A percentile compares a stretch with the other conserved stretches of the same genome.
These are phyloP conservation scores for Raphanus hybrid DNA, from an alignment of 441 rosid genomes.

Conservation along the genomic window DNA sequence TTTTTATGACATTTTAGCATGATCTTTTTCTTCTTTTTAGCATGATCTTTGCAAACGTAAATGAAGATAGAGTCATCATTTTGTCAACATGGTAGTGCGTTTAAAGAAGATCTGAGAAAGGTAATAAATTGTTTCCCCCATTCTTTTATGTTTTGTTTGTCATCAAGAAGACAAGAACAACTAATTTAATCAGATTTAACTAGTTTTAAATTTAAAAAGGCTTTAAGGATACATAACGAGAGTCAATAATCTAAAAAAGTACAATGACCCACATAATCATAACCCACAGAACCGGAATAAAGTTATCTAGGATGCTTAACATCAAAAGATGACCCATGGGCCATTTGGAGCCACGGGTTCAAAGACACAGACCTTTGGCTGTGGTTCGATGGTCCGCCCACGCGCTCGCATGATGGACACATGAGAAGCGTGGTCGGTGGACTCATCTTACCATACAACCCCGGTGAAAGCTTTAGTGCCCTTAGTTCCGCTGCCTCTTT, in stretches of 20 bases:
- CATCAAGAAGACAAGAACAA: slow-evolving; percentile 23
- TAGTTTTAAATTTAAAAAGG: background rate
- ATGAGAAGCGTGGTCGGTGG: slow-evolving; percentile 94
- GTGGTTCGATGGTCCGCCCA: slow-evolving; percentile 40
- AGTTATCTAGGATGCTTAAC: slow-evolving; percentile 35
- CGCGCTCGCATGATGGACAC: slow-evolving; percentile 95
- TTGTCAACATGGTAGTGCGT: background rate
- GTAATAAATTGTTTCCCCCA: background rate
- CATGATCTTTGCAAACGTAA: background rate
- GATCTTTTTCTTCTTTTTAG: background rate
- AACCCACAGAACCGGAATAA: slow-evolving; percentile 13
- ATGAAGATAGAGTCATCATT: slow-evolving; percentile 3
- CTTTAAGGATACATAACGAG: slow-evolving; percentile 29
- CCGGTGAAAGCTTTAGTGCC: slow-evolving; percentile 89
- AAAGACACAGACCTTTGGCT: slow-evolving; percentile 30
- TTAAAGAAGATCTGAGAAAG: background rate
- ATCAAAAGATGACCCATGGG: slow-evolving; percentile 39
- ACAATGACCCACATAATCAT: slow-evolving; percentile 41
- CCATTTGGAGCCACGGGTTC: slow-evolving; percentile 42
- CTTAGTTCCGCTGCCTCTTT: slow-evolving; percentile 89
- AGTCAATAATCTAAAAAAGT: slow-evolving; percentile 43
- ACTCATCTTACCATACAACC: slow-evolving; percentile 88
- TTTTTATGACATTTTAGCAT: background rate
- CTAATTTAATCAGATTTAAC: slow-evolving; percentile 25
- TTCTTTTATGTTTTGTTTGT: background rate